phyloP scores from a whole-genome alignment of 139 green algal genomes.

The Ulvella scutata region DNA sequence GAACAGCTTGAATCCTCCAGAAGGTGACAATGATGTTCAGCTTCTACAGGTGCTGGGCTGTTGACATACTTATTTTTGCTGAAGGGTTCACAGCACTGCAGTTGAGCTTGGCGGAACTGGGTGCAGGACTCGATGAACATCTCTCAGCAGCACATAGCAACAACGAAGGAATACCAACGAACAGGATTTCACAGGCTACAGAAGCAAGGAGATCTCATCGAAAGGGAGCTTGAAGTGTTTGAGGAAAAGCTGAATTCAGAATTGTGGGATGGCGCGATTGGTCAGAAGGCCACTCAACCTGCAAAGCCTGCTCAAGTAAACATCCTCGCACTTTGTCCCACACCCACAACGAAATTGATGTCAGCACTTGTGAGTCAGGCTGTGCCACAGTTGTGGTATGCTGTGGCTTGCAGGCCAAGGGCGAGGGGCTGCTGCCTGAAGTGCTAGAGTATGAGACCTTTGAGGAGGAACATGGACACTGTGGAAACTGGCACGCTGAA shows the following conservation, averaged over 20 bases:
- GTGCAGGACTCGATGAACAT: too few species aligned
- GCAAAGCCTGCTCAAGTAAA: neutral
- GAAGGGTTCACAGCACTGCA: too few species aligned
- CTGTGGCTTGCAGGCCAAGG: neutral
- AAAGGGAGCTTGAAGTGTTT: neutral
- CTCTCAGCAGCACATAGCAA: too few species aligned
- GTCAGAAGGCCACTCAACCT: neutral
- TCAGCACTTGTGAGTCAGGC: neutral
- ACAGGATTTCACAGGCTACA: neutral
- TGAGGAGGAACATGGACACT: neutral
- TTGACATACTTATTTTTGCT: too few species aligned
- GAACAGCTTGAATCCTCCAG: neutral
- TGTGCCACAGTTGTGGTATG: neutral
- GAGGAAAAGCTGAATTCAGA: neutral
- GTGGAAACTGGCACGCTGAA: slow-evolving; percentile 5
- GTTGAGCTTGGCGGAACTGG: too few species aligned
- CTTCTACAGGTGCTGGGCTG: too few species aligned
- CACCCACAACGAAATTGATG: neutral
- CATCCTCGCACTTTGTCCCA: neutral
- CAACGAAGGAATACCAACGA: neutral
- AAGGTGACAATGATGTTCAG: too few species aligned
- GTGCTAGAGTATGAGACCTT: slow-evolving; percentile 2
- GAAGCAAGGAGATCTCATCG: neutral
- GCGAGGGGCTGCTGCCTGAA: slow-evolving; percentile 4
- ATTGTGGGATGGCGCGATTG: neutral